Conservation (phyloP, 2,329 filamentous ascomycete species). For the Sclerotinia spermophila region DNA sequence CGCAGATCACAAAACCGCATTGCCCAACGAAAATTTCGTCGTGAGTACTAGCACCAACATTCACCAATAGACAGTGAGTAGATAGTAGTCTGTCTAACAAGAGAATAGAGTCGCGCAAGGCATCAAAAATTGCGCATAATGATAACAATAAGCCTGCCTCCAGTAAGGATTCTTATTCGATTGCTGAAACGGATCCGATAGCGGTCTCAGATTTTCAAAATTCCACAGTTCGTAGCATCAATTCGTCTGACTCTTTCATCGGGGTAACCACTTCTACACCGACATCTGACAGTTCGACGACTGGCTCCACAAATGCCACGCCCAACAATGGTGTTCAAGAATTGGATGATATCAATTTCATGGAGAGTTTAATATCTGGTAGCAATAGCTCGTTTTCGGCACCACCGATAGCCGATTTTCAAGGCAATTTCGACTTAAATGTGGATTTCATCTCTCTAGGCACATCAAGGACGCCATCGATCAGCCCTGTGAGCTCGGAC, state of each 20-base stretch:
- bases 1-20: neutral
- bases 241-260: neutral
- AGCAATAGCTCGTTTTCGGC: neutral
- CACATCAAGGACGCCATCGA: neutral
- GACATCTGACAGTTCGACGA: neutral
- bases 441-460: neutral
- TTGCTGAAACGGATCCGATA: neutral
- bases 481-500: neutral
- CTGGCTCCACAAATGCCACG: neutral
- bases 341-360: neutral
- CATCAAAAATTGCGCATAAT: neutral
- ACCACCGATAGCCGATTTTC: neutral
- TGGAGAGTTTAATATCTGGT: neutral
- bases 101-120: neutral
- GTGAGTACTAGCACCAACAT: neutral
- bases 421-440: neutral
- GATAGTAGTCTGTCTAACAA: neutral
- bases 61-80: neutral
- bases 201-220: neutral
- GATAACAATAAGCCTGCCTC: neutral
- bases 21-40: neutral
- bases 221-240: neutral
- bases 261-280: neutral
- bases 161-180: neutral
- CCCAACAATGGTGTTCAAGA: neutral